phyloP scores from a whole-genome alignment of 2,329 filamentous ascomycete genomes.

The Dendryphion nanum region DNA sequence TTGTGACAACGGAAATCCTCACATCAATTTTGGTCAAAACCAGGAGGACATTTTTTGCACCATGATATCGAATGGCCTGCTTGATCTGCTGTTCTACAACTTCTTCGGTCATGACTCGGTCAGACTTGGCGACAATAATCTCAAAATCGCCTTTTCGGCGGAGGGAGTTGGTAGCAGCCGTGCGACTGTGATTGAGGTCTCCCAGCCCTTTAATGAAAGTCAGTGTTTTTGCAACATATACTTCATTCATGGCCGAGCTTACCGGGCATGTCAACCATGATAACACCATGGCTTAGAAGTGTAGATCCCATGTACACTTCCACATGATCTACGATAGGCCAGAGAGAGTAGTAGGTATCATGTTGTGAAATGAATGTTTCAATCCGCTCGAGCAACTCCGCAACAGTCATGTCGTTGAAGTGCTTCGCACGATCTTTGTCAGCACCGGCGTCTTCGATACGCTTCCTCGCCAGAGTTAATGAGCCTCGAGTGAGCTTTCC shows the following conservation, averaged over 20 bases:
- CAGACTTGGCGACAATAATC: slow-evolving; percentile 6
- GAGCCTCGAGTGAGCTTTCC: slow-evolving; percentile 1
- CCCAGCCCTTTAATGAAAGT: slow-evolving; percentile 5
- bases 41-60: slow-evolving; percentile 7
- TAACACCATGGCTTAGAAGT: slow-evolving; percentile 5
- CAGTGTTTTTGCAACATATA: not conserved
- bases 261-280: slow-evolving; percentile 11
- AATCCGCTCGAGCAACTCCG: slow-evolving; percentile 1
- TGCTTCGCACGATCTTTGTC: not conserved
- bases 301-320: slow-evolving; percentile 1
- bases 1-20: not conserved
- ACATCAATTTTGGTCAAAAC: slow-evolving; percentile 12
- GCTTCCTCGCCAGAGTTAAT: not conserved
- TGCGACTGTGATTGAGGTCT: slow-evolving; percentile 10
- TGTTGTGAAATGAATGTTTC: slow-evolving; percentile 2
- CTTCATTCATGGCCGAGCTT: not conserved
- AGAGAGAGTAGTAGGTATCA: not conserved
- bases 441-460: slow-evolving; percentile 3
- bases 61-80: slow-evolving; percentile 8
- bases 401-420: slow-evolving; percentile 1
- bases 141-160: slow-evolving; percentile 8
- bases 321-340: slow-evolving; percentile 8
- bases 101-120: slow-evolving; percentile 5
- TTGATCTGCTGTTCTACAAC: slow-evolving; percentile 5
- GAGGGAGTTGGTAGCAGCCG: slow-evolving; percentile 6